These are phyloP conservation scores for Sinapis alba DNA, from an alignment of 441 rosid genomes.

Conservation along the genomic window DNA sequence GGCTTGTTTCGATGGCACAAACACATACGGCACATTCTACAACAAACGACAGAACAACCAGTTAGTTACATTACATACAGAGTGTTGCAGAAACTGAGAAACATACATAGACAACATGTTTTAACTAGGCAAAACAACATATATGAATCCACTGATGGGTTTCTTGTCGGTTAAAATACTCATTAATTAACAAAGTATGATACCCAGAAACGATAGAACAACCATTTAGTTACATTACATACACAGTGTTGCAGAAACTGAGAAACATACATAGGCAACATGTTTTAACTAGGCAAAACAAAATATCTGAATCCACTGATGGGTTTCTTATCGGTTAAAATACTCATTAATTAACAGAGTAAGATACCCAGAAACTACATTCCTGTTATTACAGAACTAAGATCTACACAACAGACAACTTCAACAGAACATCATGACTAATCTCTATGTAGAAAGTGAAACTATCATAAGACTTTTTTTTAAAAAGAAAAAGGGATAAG, in stretches of 20 bases:
- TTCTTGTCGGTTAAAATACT: not conserved
- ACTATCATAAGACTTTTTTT: not conserved
- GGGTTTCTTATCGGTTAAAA: not conserved
- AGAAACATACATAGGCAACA: not conserved
- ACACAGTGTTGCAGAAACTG: not conserved
- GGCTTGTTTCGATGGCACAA: conserved; percentile 94
- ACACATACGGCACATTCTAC: conserved; percentile 96
- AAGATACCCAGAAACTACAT: not conserved
- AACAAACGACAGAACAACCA: not conserved
- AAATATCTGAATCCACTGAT: not conserved
- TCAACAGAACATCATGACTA: not conserved
- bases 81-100: not conserved
- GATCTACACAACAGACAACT: not conserved
- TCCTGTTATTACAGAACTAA: not conserved
- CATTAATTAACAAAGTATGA: not conserved
- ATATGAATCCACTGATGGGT: not conserved
- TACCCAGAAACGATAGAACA: not conserved
- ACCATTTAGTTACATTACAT: no score
- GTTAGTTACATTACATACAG: not conserved
- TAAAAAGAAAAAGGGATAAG: not conserved
- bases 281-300: not conserved
- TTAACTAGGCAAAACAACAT: not conserved
- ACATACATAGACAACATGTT: not conserved
- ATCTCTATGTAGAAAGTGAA: no score
- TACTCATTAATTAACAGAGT: not conserved